A percentile compares a stretch with the other conserved stretches of the same genome.
These are phyloP conservation scores for Solanum hybrid DNA, from an alignment of 305 asterid genomes.

Conservation along the genomic window DNA sequence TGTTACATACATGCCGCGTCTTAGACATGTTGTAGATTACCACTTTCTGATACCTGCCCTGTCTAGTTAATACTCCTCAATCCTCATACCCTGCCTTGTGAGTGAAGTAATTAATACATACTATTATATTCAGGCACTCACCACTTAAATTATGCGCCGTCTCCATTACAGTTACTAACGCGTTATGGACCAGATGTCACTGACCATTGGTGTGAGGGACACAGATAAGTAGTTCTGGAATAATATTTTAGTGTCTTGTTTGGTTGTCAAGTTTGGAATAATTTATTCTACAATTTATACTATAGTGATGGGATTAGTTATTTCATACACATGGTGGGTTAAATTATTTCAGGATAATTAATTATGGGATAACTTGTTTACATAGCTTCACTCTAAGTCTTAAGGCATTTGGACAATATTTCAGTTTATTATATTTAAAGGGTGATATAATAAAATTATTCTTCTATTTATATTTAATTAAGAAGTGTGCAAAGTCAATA, in stretches of 20 bases:
- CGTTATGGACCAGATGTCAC: neutral
- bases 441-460: too few relatives aligned
- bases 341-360: too few relatives aligned
- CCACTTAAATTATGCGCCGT: neutral
- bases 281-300: too few relatives aligned
- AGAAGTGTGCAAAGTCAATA: too few relatives aligned
- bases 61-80: neutral
- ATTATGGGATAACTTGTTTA: neutral
- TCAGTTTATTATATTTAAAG: neutral
- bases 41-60: neutral
- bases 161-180: neutral
- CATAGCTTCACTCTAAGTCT: neutral
- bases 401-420: neutral
- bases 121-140: neutral
- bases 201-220: neutral
- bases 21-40: neutral
- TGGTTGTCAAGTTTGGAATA: too few relatives aligned
- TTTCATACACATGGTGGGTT: too few relatives aligned
- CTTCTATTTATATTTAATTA: too few relatives aligned
- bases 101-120: neutral
- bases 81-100: neutral
- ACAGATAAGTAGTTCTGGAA: neutral
- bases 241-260: neutral
- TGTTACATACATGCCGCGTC: neutral
- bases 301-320: neutral